phyloP scores from a whole-genome alignment of 495 filamentous ascomycete species.

The Penicillium malachiteum region DNA sequence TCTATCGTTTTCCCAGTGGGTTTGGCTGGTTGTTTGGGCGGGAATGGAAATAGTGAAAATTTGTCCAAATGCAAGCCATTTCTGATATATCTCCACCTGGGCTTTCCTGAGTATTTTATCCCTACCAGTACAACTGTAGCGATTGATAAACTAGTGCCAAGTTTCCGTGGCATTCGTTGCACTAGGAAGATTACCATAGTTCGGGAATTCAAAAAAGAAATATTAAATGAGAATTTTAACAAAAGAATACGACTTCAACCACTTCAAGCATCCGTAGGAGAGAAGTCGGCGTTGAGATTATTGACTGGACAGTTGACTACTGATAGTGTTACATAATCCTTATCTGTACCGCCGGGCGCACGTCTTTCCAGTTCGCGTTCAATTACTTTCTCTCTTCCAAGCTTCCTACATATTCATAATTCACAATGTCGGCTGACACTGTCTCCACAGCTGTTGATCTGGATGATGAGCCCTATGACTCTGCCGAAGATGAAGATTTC shows the following conservation, averaged over 20 bases:
- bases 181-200: too few species aligned
- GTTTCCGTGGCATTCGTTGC: too few species aligned
- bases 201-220: too few species aligned
- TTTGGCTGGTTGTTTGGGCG: not conserved
- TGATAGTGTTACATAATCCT: slow-evolving; percentile 18
- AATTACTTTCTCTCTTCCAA: slow-evolving; percentile 4
- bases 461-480: slow-evolving; percentile 64
- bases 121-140: too few species aligned
- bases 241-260: too few species aligned
- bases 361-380: slow-evolving; percentile 18
- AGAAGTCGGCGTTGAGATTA: too few species aligned
- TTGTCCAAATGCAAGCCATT: slow-evolving; percentile 21
- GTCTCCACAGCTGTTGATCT: slow-evolving; percentile 19
- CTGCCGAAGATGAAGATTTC: slow-evolving; percentile 74
- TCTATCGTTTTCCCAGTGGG: slow-evolving; percentile 7
- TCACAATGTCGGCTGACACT: slow-evolving; percentile 31
- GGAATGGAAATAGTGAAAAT: slow-evolving; percentile 23
- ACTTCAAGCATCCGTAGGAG: too few species aligned
- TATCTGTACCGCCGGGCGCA: slow-evolving; percentile 18
- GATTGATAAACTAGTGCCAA: too few species aligned
- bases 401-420: not conserved
- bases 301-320: too few species aligned
- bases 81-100: not conserved
- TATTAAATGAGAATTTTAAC: too few species aligned
- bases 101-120: too few species aligned